A percentile compares a stretch with the other conserved stretches of the same genome.
These are phyloP conservation scores for Naganishia antarctica DNA, from an alignment of 768 basidiomycete species.

Conservation along the genomic window DNA sequence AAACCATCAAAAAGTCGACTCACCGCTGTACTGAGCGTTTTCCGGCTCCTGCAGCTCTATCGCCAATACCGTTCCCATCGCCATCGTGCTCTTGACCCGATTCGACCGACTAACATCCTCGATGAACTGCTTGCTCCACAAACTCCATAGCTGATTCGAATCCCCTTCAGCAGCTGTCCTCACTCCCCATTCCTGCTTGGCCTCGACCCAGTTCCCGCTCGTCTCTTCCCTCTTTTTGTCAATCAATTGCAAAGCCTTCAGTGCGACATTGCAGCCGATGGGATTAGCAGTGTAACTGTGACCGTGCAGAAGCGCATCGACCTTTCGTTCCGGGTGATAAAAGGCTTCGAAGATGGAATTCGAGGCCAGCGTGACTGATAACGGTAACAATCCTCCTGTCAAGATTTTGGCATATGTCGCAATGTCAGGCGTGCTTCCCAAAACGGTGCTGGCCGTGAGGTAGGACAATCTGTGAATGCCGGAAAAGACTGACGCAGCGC, in stretches of 20 bases:
- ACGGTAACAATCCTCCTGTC: conserved; percentile 84
- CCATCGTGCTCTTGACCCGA: conserved; percentile 70
- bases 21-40: conserved; percentile 30
- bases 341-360: conserved; percentile 77
- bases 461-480: conserved; percentile 84
- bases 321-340: conserved; percentile 62
- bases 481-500: conserved; percentile 62
- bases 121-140: conserved; percentile 77
- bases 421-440: conserved; percentile 75
- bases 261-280: conserved; percentile 85
- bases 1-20: neutral
- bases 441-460: conserved; percentile 57
- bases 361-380: conserved; percentile 77
- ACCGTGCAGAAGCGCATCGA: conserved; percentile 83
- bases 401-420: conserved; percentile 88
- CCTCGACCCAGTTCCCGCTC: conserved; percentile 56
- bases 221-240: conserved; percentile 52
- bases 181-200: conserved; percentile 60
- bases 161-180: conserved; percentile 6
- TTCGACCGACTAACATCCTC: conserved; percentile 57
- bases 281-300: conserved; percentile 95
- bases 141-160: conserved; percentile 62
- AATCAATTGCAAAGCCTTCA: conserved; percentile 66
- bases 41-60: conserved; percentile 63
- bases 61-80: conserved; percentile 76